Evolutionary conservation across 2,329 filamentous ascomycete genomes (phyloP).

Genomic region (Hymenoscyphus scutula): DNA sequence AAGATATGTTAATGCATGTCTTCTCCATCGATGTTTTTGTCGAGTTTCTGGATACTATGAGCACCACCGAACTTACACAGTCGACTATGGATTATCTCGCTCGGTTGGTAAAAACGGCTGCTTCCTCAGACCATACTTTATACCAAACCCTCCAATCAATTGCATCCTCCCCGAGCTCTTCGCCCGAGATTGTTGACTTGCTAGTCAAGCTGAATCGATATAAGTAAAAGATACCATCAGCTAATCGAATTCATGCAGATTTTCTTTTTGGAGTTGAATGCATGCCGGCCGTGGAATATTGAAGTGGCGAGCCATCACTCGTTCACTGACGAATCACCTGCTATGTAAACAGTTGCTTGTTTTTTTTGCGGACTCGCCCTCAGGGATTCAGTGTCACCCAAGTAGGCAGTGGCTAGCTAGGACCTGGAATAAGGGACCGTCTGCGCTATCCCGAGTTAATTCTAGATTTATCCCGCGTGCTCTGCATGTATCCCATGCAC

Average conservation of each 20-base stretch:
- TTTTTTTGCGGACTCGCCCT: neutral
- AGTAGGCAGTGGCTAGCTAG: neutral
- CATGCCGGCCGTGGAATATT: neutral
- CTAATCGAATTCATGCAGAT: neutral
- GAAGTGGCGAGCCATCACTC: slow-evolving; percentile 1
- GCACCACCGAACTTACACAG: slow-evolving; percentile 29
- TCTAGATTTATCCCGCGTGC: neutral
- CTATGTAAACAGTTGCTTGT: neutral
- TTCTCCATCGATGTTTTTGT: slow-evolving; percentile 36
- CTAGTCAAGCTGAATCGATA: slow-evolving; percentile 27
- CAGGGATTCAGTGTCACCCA: neutral
- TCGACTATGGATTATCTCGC: slow-evolving; percentile 31
- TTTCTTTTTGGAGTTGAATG: neutral
- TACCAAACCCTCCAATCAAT: slow-evolving; percentile 33
- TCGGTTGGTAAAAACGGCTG: slow-evolving; percentile 29
- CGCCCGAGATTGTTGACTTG: slow-evolving; percentile 33
- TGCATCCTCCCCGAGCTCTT: slow-evolving; percentile 25
- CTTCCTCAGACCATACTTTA: slow-evolving; percentile 28
- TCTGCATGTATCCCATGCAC: neutral
- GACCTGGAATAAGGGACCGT: neutral
- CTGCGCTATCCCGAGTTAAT: neutral
- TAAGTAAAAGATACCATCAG: neutral
- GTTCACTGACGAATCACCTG: neutral
- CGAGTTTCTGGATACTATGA: slow-evolving; percentile 35
- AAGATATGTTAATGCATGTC: slow-evolving; percentile 38